Evolutionary conservation across 306 rosid genomes (phyloP).

Genomic region (Dalbergia cultrata): DNA sequence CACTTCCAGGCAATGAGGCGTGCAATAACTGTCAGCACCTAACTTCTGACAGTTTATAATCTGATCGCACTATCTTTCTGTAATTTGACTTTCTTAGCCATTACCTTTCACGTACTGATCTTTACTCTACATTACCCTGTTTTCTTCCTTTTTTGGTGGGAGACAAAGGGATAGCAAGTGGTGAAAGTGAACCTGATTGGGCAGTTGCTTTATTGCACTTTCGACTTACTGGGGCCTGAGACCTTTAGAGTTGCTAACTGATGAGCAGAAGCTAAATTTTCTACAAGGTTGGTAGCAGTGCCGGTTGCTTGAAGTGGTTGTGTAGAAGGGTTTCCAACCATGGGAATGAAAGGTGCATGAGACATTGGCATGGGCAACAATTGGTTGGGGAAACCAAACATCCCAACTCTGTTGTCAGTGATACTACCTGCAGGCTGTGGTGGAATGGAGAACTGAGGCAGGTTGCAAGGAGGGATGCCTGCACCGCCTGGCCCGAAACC

Average conservation of each 20-base stretch:
- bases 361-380: constrained; percentile 42
- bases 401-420: constrained; percentile 34
- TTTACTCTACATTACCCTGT: no score
- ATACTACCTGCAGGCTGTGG: constrained; percentile 29
- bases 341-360: constrained; percentile 45
- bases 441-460: constrained; percentile 50
- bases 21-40: no score
- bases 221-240: constrained; percentile 24
- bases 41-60: no score
- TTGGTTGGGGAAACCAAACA: constrained; percentile 56
- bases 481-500: constrained; percentile 41
- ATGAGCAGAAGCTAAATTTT: constrained; percentile 31
- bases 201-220: no score
- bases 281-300: not conserved
- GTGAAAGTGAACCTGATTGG: no score
- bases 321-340: constrained; percentile 35
- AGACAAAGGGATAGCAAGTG: no score
- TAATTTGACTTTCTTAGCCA: no score
- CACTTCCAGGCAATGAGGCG: no score
- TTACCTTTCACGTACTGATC: no score
- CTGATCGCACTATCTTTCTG: no score
- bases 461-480: constrained; percentile 28
- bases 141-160: no score
- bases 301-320: constrained; percentile 25
- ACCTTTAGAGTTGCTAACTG: not conserved